Base-by-base conservation (phyloP, 306 rosid genomes). In the Pyrus pyrifolia region DNA sequence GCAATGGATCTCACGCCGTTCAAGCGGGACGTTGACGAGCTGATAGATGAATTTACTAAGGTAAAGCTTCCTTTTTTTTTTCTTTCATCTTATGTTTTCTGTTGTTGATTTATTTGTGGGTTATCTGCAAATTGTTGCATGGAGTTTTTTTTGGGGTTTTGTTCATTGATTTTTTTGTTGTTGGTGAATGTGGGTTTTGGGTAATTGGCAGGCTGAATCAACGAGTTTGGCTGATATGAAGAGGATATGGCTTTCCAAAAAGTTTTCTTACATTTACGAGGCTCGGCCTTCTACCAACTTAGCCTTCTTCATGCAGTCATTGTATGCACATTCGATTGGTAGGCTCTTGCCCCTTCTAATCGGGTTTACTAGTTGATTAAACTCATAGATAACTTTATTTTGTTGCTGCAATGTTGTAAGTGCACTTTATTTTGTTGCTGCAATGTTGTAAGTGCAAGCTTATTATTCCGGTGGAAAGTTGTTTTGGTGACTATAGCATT, bases 241-340 rank as follows among this genome's bases (percentile, higher is more conserved):
- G 85, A 88, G 89, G 74, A 80, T 89, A 38, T 95, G 99, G 99
- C 72, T 84, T 80, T 88, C 89, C 13, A 90, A 85, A 73, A 92
- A 85, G 78, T 88, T 92, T 83, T 86, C 98, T n/a, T 89, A 81
- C 85, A 89, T 95, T 83, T 92, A 83, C 58, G 92, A 92, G 78
- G 91, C 93, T 46, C 76, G 75, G 81, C 96, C 98, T 77, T 80
- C 89, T 53, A 45, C 84, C 71, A 88, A 90, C 87, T 77, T 84
- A 81, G 95, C 89, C 64, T 91, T 95, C 91, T 92, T 95, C 53
- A 89, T 95, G 96, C 98, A 95, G 77, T 87, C 96, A 21, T 72
- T 95, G 33, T 95, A 81, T 78, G 88, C 90, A 74, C 97, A 90
- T 63, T 86, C 90, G 70, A 88, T 92, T 64, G 96, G 98, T 93